Evolutionary conservation across 2,329 filamentous ascomycete species (phyloP).

Genomic region (Ustilaginoidea virens): DNA sequence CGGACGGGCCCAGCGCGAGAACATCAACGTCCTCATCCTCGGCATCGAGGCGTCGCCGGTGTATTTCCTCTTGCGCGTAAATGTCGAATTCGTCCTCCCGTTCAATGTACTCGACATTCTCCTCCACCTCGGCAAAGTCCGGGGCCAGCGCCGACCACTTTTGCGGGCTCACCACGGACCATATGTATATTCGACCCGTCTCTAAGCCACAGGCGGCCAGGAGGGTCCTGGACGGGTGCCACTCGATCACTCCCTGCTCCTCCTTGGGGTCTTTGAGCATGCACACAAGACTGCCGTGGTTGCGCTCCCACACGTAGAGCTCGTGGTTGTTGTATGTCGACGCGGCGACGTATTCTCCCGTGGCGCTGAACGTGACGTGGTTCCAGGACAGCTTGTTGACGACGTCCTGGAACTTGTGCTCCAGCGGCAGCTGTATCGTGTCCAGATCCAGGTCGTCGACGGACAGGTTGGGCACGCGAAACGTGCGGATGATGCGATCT

Average conservation of each 20-base stretch:
- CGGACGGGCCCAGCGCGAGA: constrained; percentile 55
- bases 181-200: constrained; percentile 85
- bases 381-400: constrained; percentile 95
- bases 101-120: constrained; percentile 95
- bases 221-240: constrained; percentile 80
- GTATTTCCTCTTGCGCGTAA: constrained; percentile 85
- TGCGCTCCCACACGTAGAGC: constrained; percentile 95
- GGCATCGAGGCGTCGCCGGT: constrained; percentile 74
- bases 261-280: constrained; percentile 95
- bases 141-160: constrained; percentile 95
- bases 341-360: constrained; percentile 88
- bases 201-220: constrained; percentile 87
- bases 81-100: constrained; percentile 97
- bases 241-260: constrained; percentile 91
- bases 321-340: constrained; percentile 98
- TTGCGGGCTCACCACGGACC: constrained; percentile 89
- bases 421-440: constrained; percentile 75
- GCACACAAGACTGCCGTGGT: constrained; percentile 83
- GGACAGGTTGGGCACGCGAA: constrained; percentile 69
- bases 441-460: constrained; percentile 59
- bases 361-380: constrained; percentile 86
- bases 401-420: constrained; percentile 97
- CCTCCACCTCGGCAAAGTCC: constrained; percentile 93
- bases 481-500: constrained; percentile 86
- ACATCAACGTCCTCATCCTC: constrained; percentile 94